Base-by-base conservation (phyloP, 2,329 filamentous ascomycete species). In the Arthrinium puccinioides region DNA sequence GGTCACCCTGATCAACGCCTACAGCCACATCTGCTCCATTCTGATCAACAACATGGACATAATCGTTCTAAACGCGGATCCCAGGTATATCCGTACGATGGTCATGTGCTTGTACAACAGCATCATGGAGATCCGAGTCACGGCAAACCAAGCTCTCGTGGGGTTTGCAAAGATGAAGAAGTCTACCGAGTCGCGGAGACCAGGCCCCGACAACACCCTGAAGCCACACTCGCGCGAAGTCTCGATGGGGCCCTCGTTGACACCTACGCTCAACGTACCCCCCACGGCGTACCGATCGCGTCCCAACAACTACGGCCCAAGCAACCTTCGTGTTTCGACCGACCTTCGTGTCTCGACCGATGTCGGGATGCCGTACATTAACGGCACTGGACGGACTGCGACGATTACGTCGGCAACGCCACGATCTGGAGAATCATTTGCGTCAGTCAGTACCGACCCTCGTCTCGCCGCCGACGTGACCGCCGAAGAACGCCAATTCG, bases 401-500 rank as follows among this genome's bases (percentile, higher is more conserved):
- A 71, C 68, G 4, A 63, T 70, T 57, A 72, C 57, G 38, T 78
- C 63, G 45, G 72, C 72, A n/a, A 94, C 87, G 1, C 87, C 87
- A 31, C 79, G 85, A 18, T 94, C 87, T 7, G 84, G 82, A 29
- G 87, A 94, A 51, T 87, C 85, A 0, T 94, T 92, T 55, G 72
- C 69, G 2, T 79, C 81, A 0, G 65, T 69, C 4, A 67, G 68
- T 39, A 62, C 57, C 10, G 58, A 68, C 37, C 64, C 67, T 21
- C 67, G 72, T 28, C 70, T 72, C 29, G 69, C 76, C 30, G 71
- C 66, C 9, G 84, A 87, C 35, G 76, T 81, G 34, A 74, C 74
- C 3, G 84, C 87, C 45, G 87, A 94, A 44, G 87, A 94, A 49
- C 73, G 76, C 13, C 74, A 81, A 20, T 95, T 95, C 47, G 89